Evolutionary conservation across 2,329 filamentous ascomycete genomes (phyloP).

Genomic region (Aspergillus candidus): DNA sequence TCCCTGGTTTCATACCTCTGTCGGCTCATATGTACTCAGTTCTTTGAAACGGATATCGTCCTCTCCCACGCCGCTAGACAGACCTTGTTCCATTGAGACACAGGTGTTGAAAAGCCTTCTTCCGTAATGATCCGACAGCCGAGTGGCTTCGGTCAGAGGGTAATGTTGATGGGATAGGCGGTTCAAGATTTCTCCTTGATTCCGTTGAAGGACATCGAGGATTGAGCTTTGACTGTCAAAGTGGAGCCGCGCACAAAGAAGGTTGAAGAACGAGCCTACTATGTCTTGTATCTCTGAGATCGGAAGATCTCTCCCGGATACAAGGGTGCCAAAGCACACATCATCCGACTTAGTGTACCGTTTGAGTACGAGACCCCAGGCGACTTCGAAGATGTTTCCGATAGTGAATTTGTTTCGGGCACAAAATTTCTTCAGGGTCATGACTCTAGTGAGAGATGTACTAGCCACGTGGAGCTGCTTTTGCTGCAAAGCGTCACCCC

Average conservation of each 20-base stretch:
- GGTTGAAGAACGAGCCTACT: conserved; percentile 2
- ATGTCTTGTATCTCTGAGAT: neutral
- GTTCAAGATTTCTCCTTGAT: neutral
- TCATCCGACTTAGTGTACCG: conserved; percentile 2
- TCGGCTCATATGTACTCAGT: neutral
- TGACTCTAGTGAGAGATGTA: no score
- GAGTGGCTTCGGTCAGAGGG: neutral
- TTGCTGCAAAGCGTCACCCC: neutral
- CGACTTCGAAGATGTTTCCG: conserved; percentile 4
- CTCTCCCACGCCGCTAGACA: neutral
- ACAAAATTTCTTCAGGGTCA: neutral
- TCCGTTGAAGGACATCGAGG: neutral
- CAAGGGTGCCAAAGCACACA: conserved; percentile 8
- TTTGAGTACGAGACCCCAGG: conserved; percentile 5
- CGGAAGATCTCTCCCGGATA: conserved; percentile 3
- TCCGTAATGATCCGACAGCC: neutral
- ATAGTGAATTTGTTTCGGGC: neutral
- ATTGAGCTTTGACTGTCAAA: neutral
- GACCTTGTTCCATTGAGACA: neutral
- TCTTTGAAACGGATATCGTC: neutral
- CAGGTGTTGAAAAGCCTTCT: conserved; percentile 1
- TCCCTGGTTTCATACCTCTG: neutral
- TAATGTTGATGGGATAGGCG: neutral
- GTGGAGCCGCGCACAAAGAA: neutral
- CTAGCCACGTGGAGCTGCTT: no score